Percentiles rank a stretch among this genome's conserved stretches.
Conservation (phyloP, 805 yeast species). For the Scheffersomyces coipomensis region DNA sequence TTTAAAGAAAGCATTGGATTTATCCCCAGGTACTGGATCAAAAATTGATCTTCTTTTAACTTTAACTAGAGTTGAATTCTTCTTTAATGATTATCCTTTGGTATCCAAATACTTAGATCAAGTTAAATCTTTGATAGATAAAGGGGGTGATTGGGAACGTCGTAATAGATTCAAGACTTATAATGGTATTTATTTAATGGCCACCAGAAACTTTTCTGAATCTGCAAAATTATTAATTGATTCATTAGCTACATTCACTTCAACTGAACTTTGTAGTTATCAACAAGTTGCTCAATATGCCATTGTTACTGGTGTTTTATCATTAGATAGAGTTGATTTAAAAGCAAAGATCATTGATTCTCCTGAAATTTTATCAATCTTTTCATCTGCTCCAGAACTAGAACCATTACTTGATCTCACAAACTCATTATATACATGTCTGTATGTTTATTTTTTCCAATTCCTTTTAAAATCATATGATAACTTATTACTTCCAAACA, state of each 20-base stretch:
- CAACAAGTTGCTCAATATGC: conserved; percentile 89
- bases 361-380: conserved; percentile 84
- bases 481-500: conserved; percentile 57
- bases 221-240: conserved; percentile 86
- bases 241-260: conserved; percentile 91
- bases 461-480: conserved; percentile 77
- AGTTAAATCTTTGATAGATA: conserved; percentile 74
- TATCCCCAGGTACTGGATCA: conserved; percentile 83
- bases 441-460: conserved; percentile 77
- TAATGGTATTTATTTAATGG: conserved; percentile 76
- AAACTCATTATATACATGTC: conserved; percentile 84
- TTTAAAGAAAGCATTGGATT: conserved; percentile 68
- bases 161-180: conserved; percentile 92
- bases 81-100: conserved; percentile 72
- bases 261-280: conserved; percentile 84
- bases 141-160: conserved; percentile 99
- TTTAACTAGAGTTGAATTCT: conserved; percentile 84
- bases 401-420: conserved; percentile 82
- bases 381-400: conserved; percentile 66
- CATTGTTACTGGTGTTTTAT: conserved; percentile 79
- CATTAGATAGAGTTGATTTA: conserved; percentile 79
- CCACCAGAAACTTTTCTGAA: conserved; percentile 81
- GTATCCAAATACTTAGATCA: conserved; percentile 73
- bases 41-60: conserved; percentile 86
- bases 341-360: conserved; percentile 86